These are phyloP conservation scores for Camellia sinensis DNA, from an alignment of 148 eudicot genomes.

Conservation along the genomic window DNA sequence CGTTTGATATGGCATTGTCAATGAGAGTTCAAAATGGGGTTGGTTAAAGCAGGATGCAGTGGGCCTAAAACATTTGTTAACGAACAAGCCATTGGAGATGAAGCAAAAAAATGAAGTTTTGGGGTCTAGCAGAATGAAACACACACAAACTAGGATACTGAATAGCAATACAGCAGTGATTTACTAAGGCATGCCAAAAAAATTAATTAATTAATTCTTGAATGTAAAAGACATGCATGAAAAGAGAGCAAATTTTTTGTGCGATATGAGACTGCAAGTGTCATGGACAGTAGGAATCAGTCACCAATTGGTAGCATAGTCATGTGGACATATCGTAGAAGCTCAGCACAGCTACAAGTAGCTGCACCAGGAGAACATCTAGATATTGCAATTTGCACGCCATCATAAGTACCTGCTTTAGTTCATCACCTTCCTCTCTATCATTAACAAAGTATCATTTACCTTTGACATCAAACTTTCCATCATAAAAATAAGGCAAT, in stretches of 20 bases:
- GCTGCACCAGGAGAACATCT: slow-evolving; percentile 31
- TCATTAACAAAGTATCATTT: neutral
- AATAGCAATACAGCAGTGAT: too few species aligned
- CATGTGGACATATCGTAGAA: slow-evolving; percentile 20
- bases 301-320: slow-evolving; percentile 13
- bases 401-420: slow-evolving; percentile 30
- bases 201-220: neutral
- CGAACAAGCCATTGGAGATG: too few species aligned
- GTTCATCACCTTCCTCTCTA: slow-evolving; percentile 24
- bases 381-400: neutral
- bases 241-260: neutral
- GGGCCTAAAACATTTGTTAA: too few species aligned
- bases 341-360: slow-evolving; percentile 22
- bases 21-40: too few species aligned
- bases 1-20: too few species aligned
- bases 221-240: neutral
- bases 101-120: too few species aligned
- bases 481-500: neutral
- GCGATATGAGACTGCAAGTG: neutral
- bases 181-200: too few species aligned
- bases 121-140: too few species aligned
- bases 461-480: neutral
- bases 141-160: too few species aligned
- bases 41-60: too few species aligned
- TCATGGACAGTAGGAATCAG: slow-evolving; percentile 17